Evolutionary conservation across 2,329 filamentous ascomycete species (phyloP), one percentile per base, ranked within the genome.

Genomic region (Elsinoe fawcettii): DNA sequence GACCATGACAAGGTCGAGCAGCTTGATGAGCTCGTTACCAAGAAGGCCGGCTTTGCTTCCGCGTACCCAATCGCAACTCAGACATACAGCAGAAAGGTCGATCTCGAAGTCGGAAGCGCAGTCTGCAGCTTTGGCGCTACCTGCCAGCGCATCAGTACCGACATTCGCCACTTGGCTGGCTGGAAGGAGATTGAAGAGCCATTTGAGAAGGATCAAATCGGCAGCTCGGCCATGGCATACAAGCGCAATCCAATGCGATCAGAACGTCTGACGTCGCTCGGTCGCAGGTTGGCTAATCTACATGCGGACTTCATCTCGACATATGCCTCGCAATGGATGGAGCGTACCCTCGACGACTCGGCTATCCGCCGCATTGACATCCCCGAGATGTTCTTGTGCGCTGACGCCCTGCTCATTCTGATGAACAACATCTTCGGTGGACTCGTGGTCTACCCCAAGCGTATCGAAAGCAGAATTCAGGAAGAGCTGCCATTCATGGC

Each of bases 401-500:
- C 76, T 3, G 76, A 79, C 59, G 75, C 76, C n/a, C 47, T 60
- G 44, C 61, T 60, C 43, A 62, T 60, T 30, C 57, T 62, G 27
- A 62, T 90, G 63, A 83, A 86, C 59, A 90, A 85, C 70, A 88
- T 95, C 65, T 90, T 90, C 1, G 77, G 75, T 6, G 81, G 81
- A 51, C 76, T 88, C 65, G 80, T 95, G 37, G 80, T 96, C 37
- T 96, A 95, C 72, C 88, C 88, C 22, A 79, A 81, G 58, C 78
- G 84, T 57, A 89, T 95, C 68, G 76, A 79, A 60, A 77, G 79
- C 59, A 84, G 80, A 61, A 77, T 95, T 46, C 79, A 84, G 63
- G 80, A 84, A 60, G 88, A 95, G 72, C 80, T 96, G 12, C 91
- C 91, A 1, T 95, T 96, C 74, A 95, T 92, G 86, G 80, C 84